A percentile compares a stretch with the other conserved stretches of the same genome.
Conservation (phyloP, 306 rosid genomes). For the Styphnolobium japonicum region DNA sequence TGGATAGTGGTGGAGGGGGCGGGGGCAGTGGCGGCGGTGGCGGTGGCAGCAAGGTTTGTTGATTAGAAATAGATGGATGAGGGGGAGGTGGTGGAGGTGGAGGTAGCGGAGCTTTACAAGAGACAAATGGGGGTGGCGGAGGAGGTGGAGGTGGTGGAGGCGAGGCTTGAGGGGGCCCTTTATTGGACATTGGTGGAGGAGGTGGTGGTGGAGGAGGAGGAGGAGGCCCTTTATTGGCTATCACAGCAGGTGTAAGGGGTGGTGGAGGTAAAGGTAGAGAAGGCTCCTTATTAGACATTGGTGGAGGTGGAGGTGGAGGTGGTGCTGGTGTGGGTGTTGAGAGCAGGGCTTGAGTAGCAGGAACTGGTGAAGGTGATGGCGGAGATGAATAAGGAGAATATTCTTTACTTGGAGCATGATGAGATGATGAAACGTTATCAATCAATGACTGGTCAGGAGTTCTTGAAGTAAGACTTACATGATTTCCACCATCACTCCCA, state of each 20-base stretch:
- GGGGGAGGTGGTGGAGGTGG: background rate
- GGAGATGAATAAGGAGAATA: slow-evolving; percentile 44
- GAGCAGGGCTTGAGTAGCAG: background rate
- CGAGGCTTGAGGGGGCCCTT: background rate
- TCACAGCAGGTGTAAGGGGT: too few relatives aligned
- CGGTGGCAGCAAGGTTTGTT: background rate
- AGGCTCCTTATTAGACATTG: background rate
- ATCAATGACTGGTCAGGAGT: slow-evolving; percentile 36
- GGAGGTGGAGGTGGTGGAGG: background rate
- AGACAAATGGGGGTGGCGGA: too few relatives aligned
- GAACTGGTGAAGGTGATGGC: slow-evolving; percentile 3
- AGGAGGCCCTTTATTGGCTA: too few relatives aligned
- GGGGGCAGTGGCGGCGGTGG: background rate
- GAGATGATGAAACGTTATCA: slow-evolving; percentile 29
- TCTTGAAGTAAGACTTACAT: slow-evolving; percentile 35
- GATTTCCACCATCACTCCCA: slow-evolving; percentile 42
- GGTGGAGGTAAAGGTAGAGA: background rate
- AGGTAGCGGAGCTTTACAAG: background rate
- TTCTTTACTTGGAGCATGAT: slow-evolving; percentile 33
- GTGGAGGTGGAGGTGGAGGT: slow-evolving; percentile 2
- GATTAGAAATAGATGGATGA: background rate
- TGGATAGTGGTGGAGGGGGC: background rate
- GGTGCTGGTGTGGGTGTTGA: slow-evolving; percentile 12
- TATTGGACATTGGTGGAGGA: background rate
- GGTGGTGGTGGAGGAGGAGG: background rate